phyloP scores from a whole-genome alignment of 257 asterid genomes.

The Phtheirospermum japonicum region DNA sequence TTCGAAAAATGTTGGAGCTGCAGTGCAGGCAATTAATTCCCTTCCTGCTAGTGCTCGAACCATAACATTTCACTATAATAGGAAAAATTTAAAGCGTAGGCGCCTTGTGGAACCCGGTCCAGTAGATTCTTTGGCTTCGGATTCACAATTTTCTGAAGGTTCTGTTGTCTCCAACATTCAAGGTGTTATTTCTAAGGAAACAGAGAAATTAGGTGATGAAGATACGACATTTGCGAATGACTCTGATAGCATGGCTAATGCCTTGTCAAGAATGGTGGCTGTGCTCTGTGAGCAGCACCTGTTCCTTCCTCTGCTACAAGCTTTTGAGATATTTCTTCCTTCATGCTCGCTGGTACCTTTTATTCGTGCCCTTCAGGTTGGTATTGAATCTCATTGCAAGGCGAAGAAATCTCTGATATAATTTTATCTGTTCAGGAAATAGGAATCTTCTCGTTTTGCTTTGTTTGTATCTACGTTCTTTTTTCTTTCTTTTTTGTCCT shows the following conservation, averaged over 20 bases:
- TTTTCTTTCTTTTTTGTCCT: neutral
- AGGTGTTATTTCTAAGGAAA: slow-evolving; percentile 46
- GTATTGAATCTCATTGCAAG: slow-evolving; percentile 23
- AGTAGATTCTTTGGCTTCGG: slow-evolving; percentile 39
- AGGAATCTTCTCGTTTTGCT: slow-evolving; percentile 14
- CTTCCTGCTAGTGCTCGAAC: slow-evolving; percentile 73
- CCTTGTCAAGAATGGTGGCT: slow-evolving; percentile 84
- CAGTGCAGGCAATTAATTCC: slow-evolving; percentile 83
- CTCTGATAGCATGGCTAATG: slow-evolving; percentile 56
- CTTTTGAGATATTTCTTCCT: slow-evolving; percentile 98
- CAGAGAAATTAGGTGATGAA: slow-evolving; percentile 40
- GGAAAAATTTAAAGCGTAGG: slow-evolving; percentile 81
- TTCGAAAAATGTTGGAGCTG: slow-evolving; percentile 88
- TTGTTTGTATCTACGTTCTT: neutral
- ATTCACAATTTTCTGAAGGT: slow-evolving; percentile 46
- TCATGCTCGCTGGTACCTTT: slow-evolving; percentile 92
- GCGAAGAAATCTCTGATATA: slow-evolving; percentile 10
- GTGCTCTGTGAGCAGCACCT: slow-evolving; percentile 89
- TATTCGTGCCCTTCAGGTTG: slow-evolving; percentile 96
- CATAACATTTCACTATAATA: slow-evolving; percentile 65
- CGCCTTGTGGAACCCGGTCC: slow-evolving; percentile 65
- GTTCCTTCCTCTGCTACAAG: slow-evolving; percentile 87
- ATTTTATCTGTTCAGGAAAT: slow-evolving; percentile 20
- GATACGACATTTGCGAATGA: slow-evolving; percentile 42
- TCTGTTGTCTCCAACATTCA: slow-evolving; percentile 41